Conservation (phyloP, 2,329 filamentous ascomycete species). For the Colletotrichum cereale region DNA sequence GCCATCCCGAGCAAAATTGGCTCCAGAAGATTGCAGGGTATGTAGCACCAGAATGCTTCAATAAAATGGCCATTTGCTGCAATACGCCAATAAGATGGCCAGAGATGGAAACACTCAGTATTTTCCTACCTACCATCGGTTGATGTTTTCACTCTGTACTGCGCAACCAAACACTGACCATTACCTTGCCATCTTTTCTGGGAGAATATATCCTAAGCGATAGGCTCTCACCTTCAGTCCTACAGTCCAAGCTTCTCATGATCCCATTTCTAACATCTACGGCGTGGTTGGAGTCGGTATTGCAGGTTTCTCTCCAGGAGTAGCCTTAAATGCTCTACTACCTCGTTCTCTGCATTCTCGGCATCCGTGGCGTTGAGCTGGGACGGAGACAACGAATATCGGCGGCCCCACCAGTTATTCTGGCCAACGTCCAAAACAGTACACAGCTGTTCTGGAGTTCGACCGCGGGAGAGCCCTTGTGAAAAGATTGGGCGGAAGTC, state of each 20-base stretch:
- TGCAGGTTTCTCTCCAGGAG: slow-evolving; percentile 8
- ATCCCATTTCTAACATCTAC: background rate
- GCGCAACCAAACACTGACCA: rapidly evolving
- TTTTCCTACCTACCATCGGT: too few relatives aligned
- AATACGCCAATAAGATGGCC: background rate
- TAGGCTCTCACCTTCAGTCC: background rate
- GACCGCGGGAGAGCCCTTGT: background rate
- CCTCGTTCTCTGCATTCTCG: background rate
- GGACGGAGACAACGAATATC: background rate
- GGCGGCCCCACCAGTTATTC: slow-evolving; percentile 1
- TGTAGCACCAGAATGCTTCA: background rate
- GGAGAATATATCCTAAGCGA: background rate
- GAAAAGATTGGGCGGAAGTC: slow-evolving; percentile 5
- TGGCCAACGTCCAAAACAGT: background rate
- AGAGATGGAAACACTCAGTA: background rate
- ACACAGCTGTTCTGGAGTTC: background rate
- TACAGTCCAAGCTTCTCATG: background rate
- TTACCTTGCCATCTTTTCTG: background rate
- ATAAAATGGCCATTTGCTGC: background rate
- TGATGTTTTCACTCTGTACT: background rate
- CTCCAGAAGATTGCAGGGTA: too few relatives aligned
- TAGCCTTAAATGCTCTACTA: background rate
- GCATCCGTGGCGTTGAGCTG: background rate
- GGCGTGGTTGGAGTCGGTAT: background rate
- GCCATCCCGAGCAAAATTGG: too few relatives aligned